Base-by-base conservation (phyloP, 352 stramenopile genomes). In the Pythium folliculosum region DNA sequence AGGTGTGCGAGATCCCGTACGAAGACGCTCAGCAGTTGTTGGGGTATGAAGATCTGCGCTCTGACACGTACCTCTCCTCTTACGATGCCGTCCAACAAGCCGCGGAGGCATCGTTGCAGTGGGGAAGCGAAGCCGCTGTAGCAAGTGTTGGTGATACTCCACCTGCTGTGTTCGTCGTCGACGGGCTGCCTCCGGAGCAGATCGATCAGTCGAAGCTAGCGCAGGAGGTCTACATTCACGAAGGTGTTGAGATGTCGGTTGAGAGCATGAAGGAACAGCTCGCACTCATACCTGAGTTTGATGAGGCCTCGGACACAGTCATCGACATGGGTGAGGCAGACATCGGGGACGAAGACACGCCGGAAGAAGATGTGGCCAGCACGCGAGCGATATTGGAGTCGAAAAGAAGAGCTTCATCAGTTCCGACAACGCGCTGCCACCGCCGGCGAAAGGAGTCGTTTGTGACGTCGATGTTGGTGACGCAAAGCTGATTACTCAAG, bases 391-490 rank as follows among this genome's bases (percentile, higher is more conserved):
- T 69, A 19, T 58, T 80, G 13, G 65, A 57, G 62, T 21, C 37
- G 17, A 3, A 51, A 5, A 23, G 19, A 48, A 57, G 22, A 23
- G 64, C 3, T 49, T 80, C 5, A 73, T 72, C 50, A 58, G 65
- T 0, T 73, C 69, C 21, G 67, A 56, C 0, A 77, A 80, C 12
- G 67, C 67, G 0, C 25, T 80, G 0, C 64, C 70, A 0, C 58
- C 64, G 0, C 45, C 67, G 5, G 70, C 59, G 0, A 12, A 37
- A 14, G 68, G 71, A 3, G 69, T 60, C 0, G 17, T 73, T 0
- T 78, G 71, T 30, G 73, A 77, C 25, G 72, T 77, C 14, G 73
- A 80, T 14, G 56, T 73, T 0, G 56, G 66, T 0, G 52, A 59
- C 6, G 64, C 66, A 0, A 50, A 49, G 3, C 63, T 54, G 3